These are phyloP conservation scores for Pseudopyricularia cyperi DNA, from an alignment of 2,329 filamentous ascomycete species.

Conservation along the genomic window DNA sequence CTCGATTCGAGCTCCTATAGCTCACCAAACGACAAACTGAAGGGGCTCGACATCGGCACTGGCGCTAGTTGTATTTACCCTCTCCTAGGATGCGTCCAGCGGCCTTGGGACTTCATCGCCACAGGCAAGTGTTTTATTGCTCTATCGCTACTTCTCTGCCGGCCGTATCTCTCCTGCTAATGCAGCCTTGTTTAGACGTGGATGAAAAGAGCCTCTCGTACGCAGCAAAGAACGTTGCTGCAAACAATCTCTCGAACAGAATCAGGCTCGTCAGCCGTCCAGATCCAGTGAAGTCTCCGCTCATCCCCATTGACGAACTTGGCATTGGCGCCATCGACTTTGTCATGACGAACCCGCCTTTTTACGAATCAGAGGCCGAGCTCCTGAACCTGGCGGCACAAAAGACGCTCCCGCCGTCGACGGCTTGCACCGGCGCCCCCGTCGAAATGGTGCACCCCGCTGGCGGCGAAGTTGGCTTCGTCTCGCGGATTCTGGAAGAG, in stretches of 20 bases:
- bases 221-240: constrained; percentile 52
- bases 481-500: constrained; percentile 52
- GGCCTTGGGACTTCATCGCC: constrained; percentile 62
- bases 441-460: constrained; percentile 73
- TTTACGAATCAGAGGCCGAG: constrained; percentile 66
- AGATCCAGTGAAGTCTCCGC: constrained; percentile 24
- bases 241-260: constrained; percentile 51
- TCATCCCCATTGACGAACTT: constrained; percentile 52
- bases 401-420: constrained; percentile 57
- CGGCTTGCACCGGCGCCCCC: constrained; percentile 62
- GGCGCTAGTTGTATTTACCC: constrained; percentile 89
- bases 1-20: constrained; percentile 54
- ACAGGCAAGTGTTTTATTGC: constrained; percentile 28
- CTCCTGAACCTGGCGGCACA: constrained; percentile 49
- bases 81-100: constrained; percentile 58
- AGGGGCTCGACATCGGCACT: constrained; percentile 76
- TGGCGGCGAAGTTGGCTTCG: constrained; percentile 71
- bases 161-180: background rate
- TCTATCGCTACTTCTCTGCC: background rate
- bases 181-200: constrained; percentile 42
- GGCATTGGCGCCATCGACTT: constrained; percentile 52
- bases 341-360: constrained; percentile 88
- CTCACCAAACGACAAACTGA: constrained; percentile 31
- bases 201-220: constrained; percentile 55
- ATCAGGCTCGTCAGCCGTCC: constrained; percentile 50